Conservation (phyloP, 139 green algal species). For the Pleodorina starrii region DNA sequence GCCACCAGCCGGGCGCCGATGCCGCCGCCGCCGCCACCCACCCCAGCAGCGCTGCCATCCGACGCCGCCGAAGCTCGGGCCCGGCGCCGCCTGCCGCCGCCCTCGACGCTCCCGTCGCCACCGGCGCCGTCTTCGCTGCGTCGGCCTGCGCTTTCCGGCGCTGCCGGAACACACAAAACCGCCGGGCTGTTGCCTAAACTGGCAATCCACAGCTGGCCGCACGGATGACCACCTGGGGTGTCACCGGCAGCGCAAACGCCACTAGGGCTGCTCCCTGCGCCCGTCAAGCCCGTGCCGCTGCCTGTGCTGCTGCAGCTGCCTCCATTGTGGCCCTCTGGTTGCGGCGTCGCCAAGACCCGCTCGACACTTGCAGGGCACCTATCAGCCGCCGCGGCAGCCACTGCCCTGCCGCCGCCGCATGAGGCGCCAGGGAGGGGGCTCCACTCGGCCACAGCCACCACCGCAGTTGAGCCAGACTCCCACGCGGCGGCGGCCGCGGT, state of each 20-base stretch:
- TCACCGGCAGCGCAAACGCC: too few species aligned
- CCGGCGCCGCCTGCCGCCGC: too few species aligned
- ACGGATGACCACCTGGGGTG: neutral
- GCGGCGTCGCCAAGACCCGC: too few species aligned
- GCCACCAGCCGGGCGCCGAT: neutral
- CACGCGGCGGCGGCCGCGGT: slow-evolving; percentile 17
- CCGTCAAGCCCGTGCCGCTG: too few species aligned
- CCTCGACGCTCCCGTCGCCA: neutral
- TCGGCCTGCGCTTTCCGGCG: neutral
- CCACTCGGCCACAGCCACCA: slow-evolving; percentile 58
- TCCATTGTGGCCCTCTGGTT: too few species aligned
- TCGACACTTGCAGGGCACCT: too few species aligned
- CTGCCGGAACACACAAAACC: slow-evolving; percentile 52
- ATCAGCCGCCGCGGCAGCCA: too few species aligned
- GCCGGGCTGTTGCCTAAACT: slow-evolving; percentile 69
- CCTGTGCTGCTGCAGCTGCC: too few species aligned
- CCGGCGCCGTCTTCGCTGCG: neutral
- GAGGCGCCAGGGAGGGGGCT: neutral
- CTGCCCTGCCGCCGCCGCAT: neutral
- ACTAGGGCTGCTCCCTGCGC: too few species aligned
- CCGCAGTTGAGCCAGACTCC: slow-evolving; percentile 63
- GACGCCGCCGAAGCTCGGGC: neutral
- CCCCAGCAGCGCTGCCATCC: neutral
- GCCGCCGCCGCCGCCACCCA: neutral
- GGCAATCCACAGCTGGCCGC: slow-evolving; percentile 43